Evolutionary conservation across 2,329 filamentous ascomycete genomes (phyloP).

Genomic region (Lasiodiplodia sp.): DNA sequence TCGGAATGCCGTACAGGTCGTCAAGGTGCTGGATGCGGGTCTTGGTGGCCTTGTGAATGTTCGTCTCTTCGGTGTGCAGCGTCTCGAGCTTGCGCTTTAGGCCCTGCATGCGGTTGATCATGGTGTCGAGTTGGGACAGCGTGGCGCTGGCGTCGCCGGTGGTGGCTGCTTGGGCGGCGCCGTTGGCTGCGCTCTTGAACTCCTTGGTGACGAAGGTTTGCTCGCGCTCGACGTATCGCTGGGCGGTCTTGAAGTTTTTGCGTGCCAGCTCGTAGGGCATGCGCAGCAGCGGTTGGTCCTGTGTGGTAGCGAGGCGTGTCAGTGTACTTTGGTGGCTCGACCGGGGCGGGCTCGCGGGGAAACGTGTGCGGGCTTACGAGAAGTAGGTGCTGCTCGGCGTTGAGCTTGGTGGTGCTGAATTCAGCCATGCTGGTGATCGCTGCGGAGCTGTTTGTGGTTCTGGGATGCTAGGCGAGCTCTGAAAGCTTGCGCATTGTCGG

Average conservation of each 20-base stretch:
- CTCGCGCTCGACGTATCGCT: slow-evolving; percentile 77
- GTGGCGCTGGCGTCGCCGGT: slow-evolving; percentile 61
- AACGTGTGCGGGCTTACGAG: slow-evolving; percentile 60
- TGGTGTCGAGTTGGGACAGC: slow-evolving; percentile 81
- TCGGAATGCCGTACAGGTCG: slow-evolving; percentile 79
- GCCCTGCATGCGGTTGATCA: slow-evolving; percentile 83
- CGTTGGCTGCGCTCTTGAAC: slow-evolving; percentile 63
- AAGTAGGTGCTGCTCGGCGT: slow-evolving; percentile 77
- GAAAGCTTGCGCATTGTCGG: slow-evolving; percentile 4
- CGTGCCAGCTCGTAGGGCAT: slow-evolving; percentile 91
- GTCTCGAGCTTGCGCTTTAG: slow-evolving; percentile 85
- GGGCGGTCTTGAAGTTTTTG: slow-evolving; percentile 90
- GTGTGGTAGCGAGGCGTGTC: slow-evolving; percentile 16
- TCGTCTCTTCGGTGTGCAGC: slow-evolving; percentile 80
- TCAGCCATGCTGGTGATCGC: slow-evolving; percentile 51
- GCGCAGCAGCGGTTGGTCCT: slow-evolving; percentile 95
- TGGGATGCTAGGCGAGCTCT: slow-evolving; percentile 3
- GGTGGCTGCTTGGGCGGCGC: slow-evolving; percentile 64
- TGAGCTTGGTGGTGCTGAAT: slow-evolving; percentile 68
- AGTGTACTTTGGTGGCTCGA: slow-evolving; percentile 29
- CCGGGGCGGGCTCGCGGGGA: background rate
- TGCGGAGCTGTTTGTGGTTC: background rate
- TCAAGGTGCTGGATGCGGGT: slow-evolving; percentile 82
- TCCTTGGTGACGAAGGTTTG: slow-evolving; percentile 67
- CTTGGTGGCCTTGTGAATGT: slow-evolving; percentile 76